phyloP scores from a whole-genome alignment of 805 yeast genomes.

The Yamadazyma philogaea region DNA sequence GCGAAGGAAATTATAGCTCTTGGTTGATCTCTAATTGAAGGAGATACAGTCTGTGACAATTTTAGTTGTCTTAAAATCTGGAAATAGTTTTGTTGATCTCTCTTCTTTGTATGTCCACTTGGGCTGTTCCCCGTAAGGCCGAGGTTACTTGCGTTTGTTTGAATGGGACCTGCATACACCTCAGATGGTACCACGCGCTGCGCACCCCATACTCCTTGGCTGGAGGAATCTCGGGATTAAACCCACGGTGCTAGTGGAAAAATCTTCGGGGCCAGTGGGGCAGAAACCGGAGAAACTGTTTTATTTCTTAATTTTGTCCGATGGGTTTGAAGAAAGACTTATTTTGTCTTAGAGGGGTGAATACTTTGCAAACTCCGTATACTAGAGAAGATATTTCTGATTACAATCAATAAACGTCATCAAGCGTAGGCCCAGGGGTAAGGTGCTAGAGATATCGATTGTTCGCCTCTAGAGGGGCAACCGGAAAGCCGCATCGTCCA shows the following conservation, averaged over 20 bases:
- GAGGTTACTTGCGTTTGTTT: not conserved
- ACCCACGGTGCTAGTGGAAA: constrained; percentile 1
- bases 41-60: not conserved
- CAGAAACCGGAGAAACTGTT: constrained; percentile 2
- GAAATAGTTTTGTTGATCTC: not conserved
- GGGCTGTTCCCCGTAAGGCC: not conserved
- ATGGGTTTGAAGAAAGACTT: not conserved
- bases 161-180: not conserved
- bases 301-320: not conserved
- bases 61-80: not conserved
- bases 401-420: no score
- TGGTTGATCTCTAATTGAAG: not conserved
- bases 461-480: no score
- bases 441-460: no score
- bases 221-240: no score
- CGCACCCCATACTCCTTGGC: not conserved
- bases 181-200: not conserved
- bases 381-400: no score
- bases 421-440: no score
- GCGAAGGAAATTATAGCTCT: not conserved
- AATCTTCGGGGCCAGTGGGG: constrained; percentile 4
- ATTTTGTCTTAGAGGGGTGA: no score
- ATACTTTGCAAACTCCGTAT: no score
- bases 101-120: no score
- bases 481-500: no score